Evolutionary conservation across 108 stramenopile species (phyloP).

Genomic region (Schizochytrium sp.): DNA sequence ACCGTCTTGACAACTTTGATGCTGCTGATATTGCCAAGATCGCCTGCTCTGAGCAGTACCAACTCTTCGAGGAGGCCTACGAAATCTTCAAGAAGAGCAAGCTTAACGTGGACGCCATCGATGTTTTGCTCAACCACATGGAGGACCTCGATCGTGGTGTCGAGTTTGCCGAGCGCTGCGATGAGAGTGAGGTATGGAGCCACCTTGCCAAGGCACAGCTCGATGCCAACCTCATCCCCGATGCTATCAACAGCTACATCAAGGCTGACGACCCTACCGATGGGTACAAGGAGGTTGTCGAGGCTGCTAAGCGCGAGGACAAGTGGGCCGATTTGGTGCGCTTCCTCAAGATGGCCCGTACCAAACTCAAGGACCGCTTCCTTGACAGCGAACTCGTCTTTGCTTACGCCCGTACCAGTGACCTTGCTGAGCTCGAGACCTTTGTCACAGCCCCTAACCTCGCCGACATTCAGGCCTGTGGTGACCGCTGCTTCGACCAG

Average conservation of each 20-base stretch:
- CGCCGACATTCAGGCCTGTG: conserved; percentile 94
- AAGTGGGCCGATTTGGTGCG: conserved; percentile 93
- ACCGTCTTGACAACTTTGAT: conserved; percentile 99
- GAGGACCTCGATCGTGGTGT: conserved; percentile 97
- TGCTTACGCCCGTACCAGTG: conserved; percentile 93
- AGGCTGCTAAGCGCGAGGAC: conserved; percentile 91
- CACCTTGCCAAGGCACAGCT: conserved; percentile 98
- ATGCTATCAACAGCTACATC: conserved; percentile 96
- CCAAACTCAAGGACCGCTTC: conserved; percentile 91
- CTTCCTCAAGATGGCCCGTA: conserved; percentile 98
- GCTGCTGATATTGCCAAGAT: conserved; percentile 99
- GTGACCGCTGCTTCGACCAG: conserved; percentile 94
- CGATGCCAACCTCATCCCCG: conserved; percentile 92
- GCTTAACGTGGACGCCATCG: conserved; percentile 93
- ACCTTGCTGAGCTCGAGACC: conserved; percentile 94
- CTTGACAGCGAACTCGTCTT: conserved; percentile 99
- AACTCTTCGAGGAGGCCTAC: conserved; percentile 98
- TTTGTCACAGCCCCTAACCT: conserved; percentile 98
- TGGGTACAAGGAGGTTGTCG: conserved; percentile 94
- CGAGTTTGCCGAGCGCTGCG: conserved; percentile 94
- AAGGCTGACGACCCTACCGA: conserved; percentile 92
- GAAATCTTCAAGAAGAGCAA: conserved; percentile 98
- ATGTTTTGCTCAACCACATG: conserved; percentile 96
- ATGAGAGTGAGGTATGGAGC: conserved; percentile 97
- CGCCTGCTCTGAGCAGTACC: conserved; percentile 96